Percentiles rank a stretch among this genome's conserved stretches.
Evolutionary conservation across 371 early-diverging fungal genomes (phyloP).

Genomic region (Funneliformis caledonium): DNA sequence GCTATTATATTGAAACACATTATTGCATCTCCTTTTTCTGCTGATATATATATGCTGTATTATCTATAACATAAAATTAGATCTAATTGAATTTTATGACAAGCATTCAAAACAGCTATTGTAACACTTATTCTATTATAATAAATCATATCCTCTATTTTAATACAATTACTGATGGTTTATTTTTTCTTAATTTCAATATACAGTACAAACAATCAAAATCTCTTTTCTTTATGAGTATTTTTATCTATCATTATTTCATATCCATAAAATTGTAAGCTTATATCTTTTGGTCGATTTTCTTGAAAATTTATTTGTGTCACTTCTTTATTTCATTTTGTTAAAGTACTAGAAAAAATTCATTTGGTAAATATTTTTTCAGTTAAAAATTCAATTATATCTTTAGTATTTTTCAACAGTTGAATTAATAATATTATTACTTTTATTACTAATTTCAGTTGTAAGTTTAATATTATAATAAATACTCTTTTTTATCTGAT

Average conservation of each 20-base stretch:
- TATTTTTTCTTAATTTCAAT: neutral
- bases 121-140: neutral
- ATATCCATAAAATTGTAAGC: neutral
- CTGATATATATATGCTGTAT: conserved; percentile 17
- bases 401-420: conserved; percentile 1
- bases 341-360: neutral
- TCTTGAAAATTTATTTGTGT: neutral
- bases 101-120: neutral
- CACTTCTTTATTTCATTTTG: neutral
- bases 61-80: neutral
- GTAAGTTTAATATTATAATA: neutral
- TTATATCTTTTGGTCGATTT: neutral
- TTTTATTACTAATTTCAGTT: conserved; percentile 4
- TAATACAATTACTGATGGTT: neutral
- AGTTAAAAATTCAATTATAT: neutral
- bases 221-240: neutral
- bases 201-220: neutral
- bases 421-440: neutral
- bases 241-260: conserved; percentile 9
- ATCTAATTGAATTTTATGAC: neutral
- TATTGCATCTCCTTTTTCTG: neutral
- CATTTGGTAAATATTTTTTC: neutral
- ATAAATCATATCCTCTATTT: neutral
- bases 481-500: neutral
- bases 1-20: neutral